Percentiles rank a stretch among this genome's conserved stretches.
phyloP scores from a whole-genome alignment of 306 rosid species.

The Clitoria ternatea region DNA sequence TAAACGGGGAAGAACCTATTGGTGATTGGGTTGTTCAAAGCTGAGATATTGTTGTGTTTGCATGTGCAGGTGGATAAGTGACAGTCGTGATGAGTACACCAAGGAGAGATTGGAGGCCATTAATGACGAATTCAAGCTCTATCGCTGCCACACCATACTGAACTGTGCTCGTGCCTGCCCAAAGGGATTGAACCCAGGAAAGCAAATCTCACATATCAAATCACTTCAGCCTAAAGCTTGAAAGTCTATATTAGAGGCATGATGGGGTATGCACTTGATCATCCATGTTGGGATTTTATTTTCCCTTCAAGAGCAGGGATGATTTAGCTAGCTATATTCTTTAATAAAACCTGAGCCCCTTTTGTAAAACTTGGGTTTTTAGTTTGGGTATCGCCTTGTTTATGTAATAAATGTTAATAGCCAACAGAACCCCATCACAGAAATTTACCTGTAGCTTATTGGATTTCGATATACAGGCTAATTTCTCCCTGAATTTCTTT shows the following conservation, averaged over 20 bases:
- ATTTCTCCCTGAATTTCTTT: neutral
- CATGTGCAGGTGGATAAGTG: conserved; percentile 85
- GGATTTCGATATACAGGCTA: neutral
- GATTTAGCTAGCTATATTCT: conserved; percentile 32
- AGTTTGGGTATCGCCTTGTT: conserved; percentile 22
- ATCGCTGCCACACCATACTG: conserved; percentile 98
- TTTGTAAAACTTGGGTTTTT: conserved; percentile 36
- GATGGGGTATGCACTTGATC: conserved; percentile 31
- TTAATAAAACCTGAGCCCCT: conserved; percentile 50
- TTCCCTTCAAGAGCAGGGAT: conserved; percentile 25
- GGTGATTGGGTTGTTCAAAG: neutral
- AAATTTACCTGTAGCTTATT: conserved; percentile 3
- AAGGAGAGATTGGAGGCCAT: conserved; percentile 87
- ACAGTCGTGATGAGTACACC: conserved; percentile 94
- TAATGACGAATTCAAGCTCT: conserved; percentile 95
- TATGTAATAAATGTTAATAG: conserved; percentile 35
- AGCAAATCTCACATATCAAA: conserved; percentile 82
- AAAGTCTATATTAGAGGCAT: conserved; percentile 26
- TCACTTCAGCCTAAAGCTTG: conserved; percentile 45
- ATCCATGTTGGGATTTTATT: conserved; percentile 32
- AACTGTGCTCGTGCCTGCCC: conserved; percentile 98
- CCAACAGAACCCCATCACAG: conserved; percentile 9
- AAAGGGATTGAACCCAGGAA: conserved; percentile 96
- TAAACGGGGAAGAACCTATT: neutral
- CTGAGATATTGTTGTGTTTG: conserved; percentile 10